Evolutionary conservation across 441 rosid species (phyloP), one percentile per base, ranked within the genome.

Genomic region (Erodium moschatum): DNA sequence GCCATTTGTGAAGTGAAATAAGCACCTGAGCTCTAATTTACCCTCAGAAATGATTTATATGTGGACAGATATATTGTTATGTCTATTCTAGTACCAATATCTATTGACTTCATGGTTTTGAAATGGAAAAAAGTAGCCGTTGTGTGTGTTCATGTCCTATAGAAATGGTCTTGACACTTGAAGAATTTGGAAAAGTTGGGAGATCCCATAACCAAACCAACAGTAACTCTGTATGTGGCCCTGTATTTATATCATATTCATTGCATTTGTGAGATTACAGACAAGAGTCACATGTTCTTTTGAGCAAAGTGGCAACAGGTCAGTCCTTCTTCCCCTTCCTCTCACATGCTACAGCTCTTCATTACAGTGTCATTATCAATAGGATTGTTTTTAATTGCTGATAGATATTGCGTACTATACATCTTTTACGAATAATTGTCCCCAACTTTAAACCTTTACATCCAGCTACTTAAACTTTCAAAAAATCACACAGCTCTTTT

Each of bases 1-100:
- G 71, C 96, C 95, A 66, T 85, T 85, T 80, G 83, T 90, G 71
- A 80, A 81, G 73, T 92, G 82, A 79, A 24, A 18, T 50, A 15
- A 50, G 44, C 44, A 2, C 44, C 44, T 38, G 7, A 46, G 15
- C 15, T 46, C 52, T 13, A 46, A 2, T 46, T 38, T 38, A 38
- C 42, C 42, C 9, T 38, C 42, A 38, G 9, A 38, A 38, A 38
- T 38, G 42, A 38, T 5, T 33, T 3, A 33, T 33, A 33, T 42
- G 11, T 11, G 11, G 12, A 42, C 13, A 3, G n/a, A 13, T 12
- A 46, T 46, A 46, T 46, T 46, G 2, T 11, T 46, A 11, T 46
- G 52, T 46, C 15, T 1, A 46, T 46, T 46, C 4, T 13, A 46
- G n/a, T 46, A 11, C 52, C 15, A 5, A 46, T 46, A 46, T 46